Evolutionary conservation across 179 eudicot species (phyloP), one percentile per base, ranked within the genome.

Genomic region (Vitellaria paradoxa): DNA sequence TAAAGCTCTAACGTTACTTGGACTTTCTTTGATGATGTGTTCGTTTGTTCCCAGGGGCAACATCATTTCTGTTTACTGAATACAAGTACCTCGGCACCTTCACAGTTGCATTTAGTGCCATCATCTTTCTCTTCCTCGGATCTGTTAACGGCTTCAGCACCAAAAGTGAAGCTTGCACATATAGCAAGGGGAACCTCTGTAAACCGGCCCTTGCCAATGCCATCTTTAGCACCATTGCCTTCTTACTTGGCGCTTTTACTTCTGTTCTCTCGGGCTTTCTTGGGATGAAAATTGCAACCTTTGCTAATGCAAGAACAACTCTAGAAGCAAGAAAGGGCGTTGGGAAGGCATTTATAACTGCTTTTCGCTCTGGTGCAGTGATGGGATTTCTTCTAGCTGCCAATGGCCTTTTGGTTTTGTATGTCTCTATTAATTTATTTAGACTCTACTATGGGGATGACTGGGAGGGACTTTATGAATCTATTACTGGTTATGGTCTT

Each of bases 381-480:
- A 30, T 30, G 37, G 37, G 37, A 30, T 30, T 30, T 30, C 37
- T 30, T 24, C 83, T 87, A 68, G 84, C 89, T 78, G 86, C 90
- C 72, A 87, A 87, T 77, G 90, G 90, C 59, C 90, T 87, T 18
- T 66, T 87, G 68, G 90, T 87, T 20, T 82, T 87, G 10, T 87
- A 79, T 50, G 64, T 85, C 30, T 18, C 84, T 18, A 87, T 87
- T 53, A 85, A 87, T 65, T 9, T 85, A 9, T 87, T 87, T 72
- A 87, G 79, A 66, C n/a, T 85, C 13, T 87, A 87, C 70, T 87
- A 87, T 63, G 88, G 86, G 15, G 86, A 87, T 81, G 90, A 87
- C 24, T 87, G 90, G 90, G 90, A 85, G 75, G 90, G 90, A n/a
- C 84, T 87, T 15, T 87, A 67, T 73, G 90, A 87, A 70, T 80